Conservation (phyloP, 2,329 filamentous ascomycete genomes). For the Thermomyces lanuginosus region DNA sequence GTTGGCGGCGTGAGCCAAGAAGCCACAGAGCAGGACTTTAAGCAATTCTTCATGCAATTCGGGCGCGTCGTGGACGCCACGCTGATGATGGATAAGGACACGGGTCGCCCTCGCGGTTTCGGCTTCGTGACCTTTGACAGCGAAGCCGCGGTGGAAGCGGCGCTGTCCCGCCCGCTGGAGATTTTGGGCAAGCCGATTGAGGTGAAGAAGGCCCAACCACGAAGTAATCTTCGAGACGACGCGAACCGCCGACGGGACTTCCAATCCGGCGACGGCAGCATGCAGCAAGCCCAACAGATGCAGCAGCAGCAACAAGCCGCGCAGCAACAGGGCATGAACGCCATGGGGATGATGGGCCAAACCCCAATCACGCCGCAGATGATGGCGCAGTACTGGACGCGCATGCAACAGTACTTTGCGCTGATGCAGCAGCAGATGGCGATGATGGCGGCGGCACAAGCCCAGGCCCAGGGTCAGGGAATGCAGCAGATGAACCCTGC, state of each 20-base stretch:
- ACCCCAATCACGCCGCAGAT: constrained; percentile 93
- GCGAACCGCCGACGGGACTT: constrained; percentile 42
- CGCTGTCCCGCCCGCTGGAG: constrained; percentile 66
- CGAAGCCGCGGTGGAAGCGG: constrained; percentile 84
- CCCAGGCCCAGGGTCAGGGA: constrained; percentile 26
- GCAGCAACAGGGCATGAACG: constrained; percentile 24
- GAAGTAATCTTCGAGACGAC: constrained; percentile 85
- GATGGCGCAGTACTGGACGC: constrained; percentile 97
- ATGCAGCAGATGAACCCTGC: constrained; percentile 48
- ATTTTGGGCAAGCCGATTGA: constrained; percentile 95
- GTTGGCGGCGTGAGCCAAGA: constrained; percentile 96
- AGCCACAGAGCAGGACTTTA: constrained; percentile 89
- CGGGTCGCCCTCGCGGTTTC: constrained; percentile 86
- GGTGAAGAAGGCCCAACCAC: constrained; percentile 92
- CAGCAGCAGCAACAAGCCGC: constrained; percentile 33
- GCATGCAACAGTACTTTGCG: constrained; percentile 93
- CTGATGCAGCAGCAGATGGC: constrained; percentile 91
- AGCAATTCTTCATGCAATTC: constrained; percentile 91
- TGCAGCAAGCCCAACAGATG: too few relatives aligned
- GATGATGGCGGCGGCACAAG: constrained; percentile 26
- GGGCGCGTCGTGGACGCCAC: constrained; percentile 93
- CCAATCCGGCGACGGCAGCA: constrained; percentile 21
- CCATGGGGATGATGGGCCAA: too few relatives aligned
- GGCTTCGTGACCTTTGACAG: constrained; percentile 98
- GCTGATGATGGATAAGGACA: constrained; percentile 99